Conservation (phyloP, 164 flowering plant genomes). For the Berberis thunbergii region DNA sequence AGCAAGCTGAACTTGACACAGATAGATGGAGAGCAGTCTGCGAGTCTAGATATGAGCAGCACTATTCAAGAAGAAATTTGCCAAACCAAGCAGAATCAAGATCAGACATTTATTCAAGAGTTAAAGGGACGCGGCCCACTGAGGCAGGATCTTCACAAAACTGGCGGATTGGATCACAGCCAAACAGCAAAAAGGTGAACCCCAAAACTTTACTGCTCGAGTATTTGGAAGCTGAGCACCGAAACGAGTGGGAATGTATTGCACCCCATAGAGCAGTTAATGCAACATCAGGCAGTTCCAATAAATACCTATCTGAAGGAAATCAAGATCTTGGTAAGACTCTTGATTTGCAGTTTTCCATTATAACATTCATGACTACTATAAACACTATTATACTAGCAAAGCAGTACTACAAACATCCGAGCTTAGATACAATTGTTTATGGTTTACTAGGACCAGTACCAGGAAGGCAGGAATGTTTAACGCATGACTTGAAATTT, state of each 20-base stretch:
- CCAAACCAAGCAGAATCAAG: constrained; percentile 23
- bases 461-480: no score
- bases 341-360: constrained; percentile 5
- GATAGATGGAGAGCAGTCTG: constrained; percentile 42
- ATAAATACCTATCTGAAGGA: no score
- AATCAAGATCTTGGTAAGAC: no score
- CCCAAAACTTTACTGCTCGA: constrained; percentile 14
- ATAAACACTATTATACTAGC: no score
- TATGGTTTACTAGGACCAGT: no score
- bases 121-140: constrained; percentile 11
- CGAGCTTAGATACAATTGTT: no score
- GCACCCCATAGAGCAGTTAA: no score
- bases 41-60: constrained; percentile 41
- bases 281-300: no score
- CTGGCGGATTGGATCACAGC: constrained; percentile 17
- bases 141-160: constrained; percentile 20
- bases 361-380: background rate
- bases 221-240: constrained; percentile 20
- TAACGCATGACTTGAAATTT: no score
- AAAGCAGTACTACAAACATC: no score
- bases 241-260: constrained; percentile 11
- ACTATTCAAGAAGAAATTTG: constrained; percentile 43
- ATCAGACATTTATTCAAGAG: background rate
- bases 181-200: constrained; percentile 9
- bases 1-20: constrained; percentile 57